Percentiles rank a stretch among this genome's conserved stretches.
Conservation (phyloP, 2,329 filamentous ascomycete species). For the Bipolaris bicolor region DNA sequence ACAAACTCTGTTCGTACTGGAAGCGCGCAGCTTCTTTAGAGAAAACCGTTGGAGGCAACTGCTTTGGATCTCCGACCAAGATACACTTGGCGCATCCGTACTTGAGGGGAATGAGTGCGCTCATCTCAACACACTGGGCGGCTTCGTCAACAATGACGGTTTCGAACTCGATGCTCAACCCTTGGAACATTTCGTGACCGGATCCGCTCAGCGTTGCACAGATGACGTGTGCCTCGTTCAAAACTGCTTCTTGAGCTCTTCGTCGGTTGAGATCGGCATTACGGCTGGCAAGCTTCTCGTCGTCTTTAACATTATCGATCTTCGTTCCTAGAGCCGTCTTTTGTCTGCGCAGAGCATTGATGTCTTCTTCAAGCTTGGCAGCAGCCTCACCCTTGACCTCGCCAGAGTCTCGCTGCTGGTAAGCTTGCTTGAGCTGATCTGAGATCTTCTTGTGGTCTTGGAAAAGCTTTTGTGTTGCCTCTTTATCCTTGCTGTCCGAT, state of each 20-base stretch:
- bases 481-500: constrained; percentile 51
- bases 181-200: constrained; percentile 97
- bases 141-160: constrained; percentile 98
- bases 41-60: constrained; percentile 92
- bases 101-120: constrained; percentile 93
- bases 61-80: constrained; percentile 95
- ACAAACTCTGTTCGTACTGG: constrained; percentile 96
- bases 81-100: constrained; percentile 98
- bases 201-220: constrained; percentile 95
- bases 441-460: constrained; percentile 66
- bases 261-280: constrained; percentile 86
- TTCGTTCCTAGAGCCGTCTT: constrained; percentile 78
- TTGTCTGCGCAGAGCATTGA: constrained; percentile 77
- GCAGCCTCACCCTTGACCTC: constrained; percentile 67
- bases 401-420: constrained; percentile 69
- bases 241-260: constrained; percentile 85
- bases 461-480: constrained; percentile 71
- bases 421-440: constrained; percentile 71
- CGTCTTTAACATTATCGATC: constrained; percentile 87
- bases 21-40: constrained; percentile 91
- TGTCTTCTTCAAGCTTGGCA: constrained; percentile 72
- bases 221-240: constrained; percentile 88
- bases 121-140: constrained; percentile 96
- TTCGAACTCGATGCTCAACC: constrained; percentile 93
- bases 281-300: constrained; percentile 78